Base-by-base conservation (phyloP, 352 stramenopile species). In the Globisporangium megalacanthum region DNA sequence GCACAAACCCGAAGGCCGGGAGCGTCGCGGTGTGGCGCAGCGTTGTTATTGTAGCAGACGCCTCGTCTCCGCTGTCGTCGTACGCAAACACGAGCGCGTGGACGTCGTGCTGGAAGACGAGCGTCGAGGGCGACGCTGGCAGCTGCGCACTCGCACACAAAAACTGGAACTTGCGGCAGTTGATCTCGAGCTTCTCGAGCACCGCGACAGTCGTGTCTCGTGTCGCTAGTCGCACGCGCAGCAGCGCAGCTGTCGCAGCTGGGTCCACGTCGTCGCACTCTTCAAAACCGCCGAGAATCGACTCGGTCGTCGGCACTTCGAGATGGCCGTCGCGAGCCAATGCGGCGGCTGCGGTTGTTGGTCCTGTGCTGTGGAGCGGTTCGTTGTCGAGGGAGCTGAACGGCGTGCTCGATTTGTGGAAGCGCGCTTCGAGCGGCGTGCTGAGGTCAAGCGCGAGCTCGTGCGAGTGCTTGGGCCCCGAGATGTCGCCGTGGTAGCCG, bases 41-140 rank as follows among this genome's bases (percentile, higher is more conserved):
- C 9, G 46, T 35, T 8, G 88, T 39, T 8, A 87, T 39, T 4
- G 25, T 29, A 4, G 56, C 65, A 37, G 51, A 41, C n/a, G 56
- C 33, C 5, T 49, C 50, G 1, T 69, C 48, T 36, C 66, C 19
- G 39, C 39, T 46, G 39, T 15, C 19, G 13, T 11, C 46, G n/a
- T 6, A 14, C 4, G 50, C 54, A n/a, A 82, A 94, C 31, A 94
- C 63, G 19, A 91, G 53, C 4, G 71, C 85, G 44, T 94, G 85
- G 22, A 94, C 81, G 61, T 92, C 85, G 60, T 88, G 78, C 49
- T 89, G 80, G 65, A 94, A 94, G 4, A 94, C 69, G 31, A 94
- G 68, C 7, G 73, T 69, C 41, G 50, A 36, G 4, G 62, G 49
- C 55, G 49, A 7, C 7, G 29, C 7, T 37, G 48, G 49, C 2